These are phyloP conservation scores for Westerdykella aurantiaca DNA, from an alignment of 2,329 filamentous ascomycete genomes.

Conservation along the genomic window DNA sequence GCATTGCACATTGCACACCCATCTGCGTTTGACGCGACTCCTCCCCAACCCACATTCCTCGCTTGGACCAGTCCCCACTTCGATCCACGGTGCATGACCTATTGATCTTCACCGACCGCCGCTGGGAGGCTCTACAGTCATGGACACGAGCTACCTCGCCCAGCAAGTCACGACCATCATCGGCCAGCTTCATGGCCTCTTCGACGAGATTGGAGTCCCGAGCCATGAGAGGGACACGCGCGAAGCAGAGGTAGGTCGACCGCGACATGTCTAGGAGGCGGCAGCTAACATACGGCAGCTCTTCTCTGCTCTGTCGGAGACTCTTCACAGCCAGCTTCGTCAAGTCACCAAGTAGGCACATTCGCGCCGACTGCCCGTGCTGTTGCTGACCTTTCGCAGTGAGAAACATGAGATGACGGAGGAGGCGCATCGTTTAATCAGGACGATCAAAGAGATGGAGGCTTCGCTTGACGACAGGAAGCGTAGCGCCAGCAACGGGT, in stretches of 20 bases:
- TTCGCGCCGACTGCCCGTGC: background rate
- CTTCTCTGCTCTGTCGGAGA: conserved; percentile 85
- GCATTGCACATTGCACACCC: background rate
- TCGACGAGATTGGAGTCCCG: conserved; percentile 96
- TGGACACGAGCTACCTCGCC: conserved; percentile 89
- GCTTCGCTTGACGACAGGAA: conserved; percentile 74
- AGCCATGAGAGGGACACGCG: conserved; percentile 84
- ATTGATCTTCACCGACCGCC: conserved; percentile 16
- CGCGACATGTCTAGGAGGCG: conserved; percentile 1
- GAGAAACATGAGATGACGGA: conserved; percentile 91
- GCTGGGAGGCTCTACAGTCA: conserved; percentile 41
- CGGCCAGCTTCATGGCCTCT: conserved; percentile 84
- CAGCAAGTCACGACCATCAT: conserved; percentile 95
- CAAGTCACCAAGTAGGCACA: conserved; percentile 61
- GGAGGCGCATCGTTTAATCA: conserved; percentile 79
- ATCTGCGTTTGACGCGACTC: background rate
- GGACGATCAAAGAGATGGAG: conserved; percentile 89
- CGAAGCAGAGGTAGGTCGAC: conserved; percentile 70
- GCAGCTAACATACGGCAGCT: conserved; percentile 52
- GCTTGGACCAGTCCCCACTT: conserved; percentile 15
- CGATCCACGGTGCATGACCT: conserved; percentile 31
- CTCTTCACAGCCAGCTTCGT: conserved; percentile 82
- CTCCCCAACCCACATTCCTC: conserved; percentile 13
- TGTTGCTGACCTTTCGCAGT: conserved; percentile 30
- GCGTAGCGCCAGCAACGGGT: conserved; percentile 56